These are phyloP conservation scores for Malassezia globosa DNA, from an alignment of 1,284 basidiomycete species.

Conservation along the genomic window DNA sequence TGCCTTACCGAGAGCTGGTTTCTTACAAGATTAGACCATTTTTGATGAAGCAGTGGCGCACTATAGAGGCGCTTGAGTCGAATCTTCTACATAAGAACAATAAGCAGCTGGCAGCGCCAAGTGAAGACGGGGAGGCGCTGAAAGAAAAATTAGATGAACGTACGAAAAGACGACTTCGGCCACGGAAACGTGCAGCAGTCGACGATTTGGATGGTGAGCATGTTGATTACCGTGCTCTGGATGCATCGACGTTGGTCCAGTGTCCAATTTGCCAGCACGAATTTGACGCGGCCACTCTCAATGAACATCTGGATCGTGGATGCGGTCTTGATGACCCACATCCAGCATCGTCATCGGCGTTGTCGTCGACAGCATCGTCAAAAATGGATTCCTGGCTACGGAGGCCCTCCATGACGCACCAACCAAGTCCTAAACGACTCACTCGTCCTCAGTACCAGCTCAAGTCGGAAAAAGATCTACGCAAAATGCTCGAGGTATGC, in stretches of 20 bases:
- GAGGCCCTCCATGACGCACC: background rate
- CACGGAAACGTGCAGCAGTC: conserved; percentile 15
- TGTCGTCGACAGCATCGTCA: conserved; percentile 7
- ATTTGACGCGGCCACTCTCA: conserved; percentile 30
- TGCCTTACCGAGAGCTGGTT: no score
- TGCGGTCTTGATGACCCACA: conserved; percentile 21
- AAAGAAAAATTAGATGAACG: background rate
- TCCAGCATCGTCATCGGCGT: conserved; percentile 8
- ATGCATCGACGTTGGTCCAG: conserved; percentile 20
- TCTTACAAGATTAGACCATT: background rate
- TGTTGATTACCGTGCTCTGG: conserved; percentile 8
- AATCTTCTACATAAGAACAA: no score
- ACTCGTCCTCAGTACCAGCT: conserved; percentile 35
- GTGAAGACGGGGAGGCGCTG: background rate
- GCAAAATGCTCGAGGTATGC: conserved; percentile 26
- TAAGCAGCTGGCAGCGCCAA: no score
- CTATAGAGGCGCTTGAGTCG: background rate
- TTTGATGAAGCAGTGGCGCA: conserved; percentile 3
- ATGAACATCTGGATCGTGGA: conserved; percentile 36
- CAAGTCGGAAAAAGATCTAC: conserved; percentile 28
- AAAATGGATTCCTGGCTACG: conserved; percentile 3
- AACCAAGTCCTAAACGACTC: conserved; percentile 22
- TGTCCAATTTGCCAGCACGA: conserved; percentile 36
- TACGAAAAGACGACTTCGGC: background rate
- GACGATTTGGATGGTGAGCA: conserved; percentile 1